Evolutionary conservation across 1,284 basidiomycete genomes (phyloP).

Genomic region (Coniferiporia sulphurascens): DNA sequence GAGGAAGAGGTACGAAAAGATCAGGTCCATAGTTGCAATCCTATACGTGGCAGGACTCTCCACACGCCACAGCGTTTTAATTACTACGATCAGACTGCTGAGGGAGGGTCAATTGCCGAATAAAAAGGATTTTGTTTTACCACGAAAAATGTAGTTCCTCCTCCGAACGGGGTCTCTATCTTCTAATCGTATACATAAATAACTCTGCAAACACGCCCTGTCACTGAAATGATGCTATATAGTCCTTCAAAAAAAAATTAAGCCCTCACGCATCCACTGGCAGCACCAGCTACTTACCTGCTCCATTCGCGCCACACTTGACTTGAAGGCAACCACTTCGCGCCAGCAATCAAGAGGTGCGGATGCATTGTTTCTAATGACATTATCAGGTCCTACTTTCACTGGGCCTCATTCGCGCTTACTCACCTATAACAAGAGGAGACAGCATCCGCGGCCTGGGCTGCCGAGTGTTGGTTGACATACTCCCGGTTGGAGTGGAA

Average conservation of each 20-base stretch:
- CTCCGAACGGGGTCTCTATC: background rate
- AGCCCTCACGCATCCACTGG: background rate
- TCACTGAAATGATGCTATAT: slow-evolving; percentile 15
- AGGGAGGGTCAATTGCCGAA: too few species aligned
- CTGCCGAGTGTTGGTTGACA: slow-evolving; percentile 34
- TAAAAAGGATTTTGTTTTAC: too few species aligned
- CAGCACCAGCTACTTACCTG: slow-evolving; percentile 33
- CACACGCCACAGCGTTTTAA: background rate
- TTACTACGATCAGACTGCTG: too few species aligned
- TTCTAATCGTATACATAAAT: background rate
- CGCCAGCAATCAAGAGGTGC: slow-evolving; percentile 74
- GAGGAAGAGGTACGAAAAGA: slow-evolving; percentile 2
- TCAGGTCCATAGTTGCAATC: background rate
- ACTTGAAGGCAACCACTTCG: slow-evolving; percentile 70
- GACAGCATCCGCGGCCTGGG: slow-evolving; percentile 51
- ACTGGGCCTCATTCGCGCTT: slow-evolving; percentile 26
- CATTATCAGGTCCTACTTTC: background rate
- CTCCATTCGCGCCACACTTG: slow-evolving; percentile 64
- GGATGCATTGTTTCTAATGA: slow-evolving; percentile 48
- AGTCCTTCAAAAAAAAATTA: slow-evolving; percentile 22
- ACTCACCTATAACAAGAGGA: slow-evolving; percentile 75
- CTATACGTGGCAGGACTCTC: background rate
- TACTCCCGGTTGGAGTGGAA: slow-evolving; percentile 56
- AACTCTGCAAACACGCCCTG: background rate
- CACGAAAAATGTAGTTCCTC: background rate